A percentile compares a stretch with the other conserved stretches of the same genome.
These are phyloP conservation scores for Mycena alexandri DNA, from an alignment of 768 basidiomycete species.

Conservation along the genomic window DNA sequence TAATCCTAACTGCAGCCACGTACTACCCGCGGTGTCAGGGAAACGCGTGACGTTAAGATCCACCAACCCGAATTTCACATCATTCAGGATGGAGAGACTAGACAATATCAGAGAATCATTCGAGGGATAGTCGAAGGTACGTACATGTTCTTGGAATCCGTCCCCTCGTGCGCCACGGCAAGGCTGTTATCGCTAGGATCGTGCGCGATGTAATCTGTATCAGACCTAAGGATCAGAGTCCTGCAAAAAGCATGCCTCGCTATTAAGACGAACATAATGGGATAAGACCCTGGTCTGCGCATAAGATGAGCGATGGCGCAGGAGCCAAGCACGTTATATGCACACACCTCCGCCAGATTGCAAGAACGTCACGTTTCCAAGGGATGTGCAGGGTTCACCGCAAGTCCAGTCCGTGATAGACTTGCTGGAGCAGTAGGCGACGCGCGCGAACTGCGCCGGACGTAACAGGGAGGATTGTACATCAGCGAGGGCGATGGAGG, in stretches of 20 bases:
- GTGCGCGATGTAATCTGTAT: conserved; percentile 52
- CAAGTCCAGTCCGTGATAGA: conserved; percentile 45
- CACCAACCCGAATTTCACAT: conserved; percentile 46
- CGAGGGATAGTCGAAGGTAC: conserved; percentile 12
- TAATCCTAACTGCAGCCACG: conserved; percentile 1
- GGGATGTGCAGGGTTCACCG: conserved; percentile 13
- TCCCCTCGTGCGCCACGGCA: conserved; percentile 59
- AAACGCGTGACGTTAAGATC: conserved; percentile 49
- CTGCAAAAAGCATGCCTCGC: not conserved
- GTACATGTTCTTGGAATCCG: conserved; percentile 49
- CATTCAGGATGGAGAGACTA: conserved; percentile 53
- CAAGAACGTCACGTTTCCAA: conserved; percentile 23
- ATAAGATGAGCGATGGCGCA: conserved; percentile 1
- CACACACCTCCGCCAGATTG: conserved; percentile 51
- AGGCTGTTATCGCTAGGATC: conserved; percentile 48
- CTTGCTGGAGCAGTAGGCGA: conserved; percentile 53
- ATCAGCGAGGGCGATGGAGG: not conserved
- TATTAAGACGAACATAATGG: conserved; percentile 46
- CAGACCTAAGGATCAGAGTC: not conserved
- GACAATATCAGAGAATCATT: not conserved
- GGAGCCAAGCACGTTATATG: not conserved
- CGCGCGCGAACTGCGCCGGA: conserved; percentile 52
- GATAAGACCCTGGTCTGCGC: conserved; percentile 44
- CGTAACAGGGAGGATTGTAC: conserved; percentile 33
- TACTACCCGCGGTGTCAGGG: conserved; percentile 42